Evolutionary conservation across 192 early-diverging fungal species (phyloP).

Genomic region (Coemansia sp.): DNA sequence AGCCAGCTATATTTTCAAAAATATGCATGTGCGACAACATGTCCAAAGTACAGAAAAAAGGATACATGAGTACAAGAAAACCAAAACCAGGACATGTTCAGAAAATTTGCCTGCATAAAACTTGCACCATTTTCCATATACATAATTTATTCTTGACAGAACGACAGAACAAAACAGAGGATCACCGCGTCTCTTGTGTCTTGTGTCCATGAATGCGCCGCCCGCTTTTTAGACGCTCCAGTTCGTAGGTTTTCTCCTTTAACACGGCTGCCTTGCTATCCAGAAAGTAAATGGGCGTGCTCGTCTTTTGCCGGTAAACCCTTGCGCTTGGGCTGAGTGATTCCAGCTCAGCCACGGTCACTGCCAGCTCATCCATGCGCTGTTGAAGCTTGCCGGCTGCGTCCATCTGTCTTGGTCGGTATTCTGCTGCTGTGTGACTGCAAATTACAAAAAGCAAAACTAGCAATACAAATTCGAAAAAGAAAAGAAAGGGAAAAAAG

Average conservation of each 20-base stretch:
- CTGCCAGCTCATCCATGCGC: constrained; percentile 23
- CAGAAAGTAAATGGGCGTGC: constrained; percentile 23
- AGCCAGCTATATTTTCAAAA: too few relatives aligned
- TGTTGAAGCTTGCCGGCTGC: constrained; percentile 2
- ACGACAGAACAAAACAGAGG: too few relatives aligned
- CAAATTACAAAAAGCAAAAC: not conserved
- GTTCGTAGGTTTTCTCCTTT: constrained; percentile 8
- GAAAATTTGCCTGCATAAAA: too few relatives aligned
- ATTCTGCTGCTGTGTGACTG: not conserved
- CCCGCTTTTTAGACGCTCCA: constrained; percentile 10
- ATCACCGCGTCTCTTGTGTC: not conserved
- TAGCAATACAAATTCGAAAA: not conserved
- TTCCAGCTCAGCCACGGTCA: constrained; percentile 39
- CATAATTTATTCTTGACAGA: too few relatives aligned
- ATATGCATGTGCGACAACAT: too few relatives aligned
- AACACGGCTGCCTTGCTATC: constrained; percentile 12
- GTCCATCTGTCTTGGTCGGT: not conserved
- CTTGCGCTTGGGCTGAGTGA: constrained; percentile 16
- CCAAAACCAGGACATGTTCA: too few relatives aligned
- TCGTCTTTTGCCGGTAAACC: constrained; percentile 29
- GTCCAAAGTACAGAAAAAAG: too few relatives aligned
- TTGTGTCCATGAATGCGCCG: not conserved
- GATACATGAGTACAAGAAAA: too few relatives aligned
- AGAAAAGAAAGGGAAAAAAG: not conserved
- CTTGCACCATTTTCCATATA: too few relatives aligned